A percentile compares a stretch with the other conserved stretches of the same genome.
Evolutionary conservation across 768 basidiomycete species (phyloP).

Genomic region (Termitomyces sp.): DNA sequence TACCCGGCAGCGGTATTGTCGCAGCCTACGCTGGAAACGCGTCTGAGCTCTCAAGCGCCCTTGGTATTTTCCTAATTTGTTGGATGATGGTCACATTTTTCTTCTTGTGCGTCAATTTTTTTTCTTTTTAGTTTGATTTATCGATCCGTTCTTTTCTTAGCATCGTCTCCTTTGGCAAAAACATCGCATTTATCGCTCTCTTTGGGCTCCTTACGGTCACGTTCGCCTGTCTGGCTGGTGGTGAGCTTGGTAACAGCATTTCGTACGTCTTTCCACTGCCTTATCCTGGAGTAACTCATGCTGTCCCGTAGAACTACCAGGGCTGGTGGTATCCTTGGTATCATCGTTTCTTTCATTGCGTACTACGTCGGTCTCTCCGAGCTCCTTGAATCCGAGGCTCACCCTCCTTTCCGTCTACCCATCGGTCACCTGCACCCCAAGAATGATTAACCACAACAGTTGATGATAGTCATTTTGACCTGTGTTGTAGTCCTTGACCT

Average conservation of each 20-base stretch:
- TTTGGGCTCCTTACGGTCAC: constrained; percentile 33
- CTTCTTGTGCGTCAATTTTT: constrained; percentile 43
- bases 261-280: constrained; percentile 18
- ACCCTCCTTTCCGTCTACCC: constrained; percentile 32
- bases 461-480: too few species aligned
- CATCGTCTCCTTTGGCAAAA: constrained; percentile 32
- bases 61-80: constrained; percentile 69
- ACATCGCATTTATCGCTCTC: constrained; percentile 30
- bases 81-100: constrained; percentile 74
- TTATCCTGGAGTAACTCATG: background rate
- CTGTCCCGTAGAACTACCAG: constrained; percentile 24
- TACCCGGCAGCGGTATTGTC: constrained; percentile 61
- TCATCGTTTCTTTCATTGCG: constrained; percentile 40
- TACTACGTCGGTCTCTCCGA: constrained; percentile 43
- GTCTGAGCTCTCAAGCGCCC: constrained; percentile 40
- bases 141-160: constrained; percentile 14
- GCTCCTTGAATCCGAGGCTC: constrained; percentile 34
- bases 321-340: constrained; percentile 39
- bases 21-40: constrained; percentile 38
- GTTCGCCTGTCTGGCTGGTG: constrained; percentile 36
- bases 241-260: constrained; percentile 23
- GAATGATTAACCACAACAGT: background rate
- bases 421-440: constrained; percentile 31
- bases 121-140: background rate
- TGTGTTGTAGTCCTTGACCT: background rate